Conservation (phyloP, 2,329 filamentous ascomycete genomes). For the Penicillium frequentans region DNA sequence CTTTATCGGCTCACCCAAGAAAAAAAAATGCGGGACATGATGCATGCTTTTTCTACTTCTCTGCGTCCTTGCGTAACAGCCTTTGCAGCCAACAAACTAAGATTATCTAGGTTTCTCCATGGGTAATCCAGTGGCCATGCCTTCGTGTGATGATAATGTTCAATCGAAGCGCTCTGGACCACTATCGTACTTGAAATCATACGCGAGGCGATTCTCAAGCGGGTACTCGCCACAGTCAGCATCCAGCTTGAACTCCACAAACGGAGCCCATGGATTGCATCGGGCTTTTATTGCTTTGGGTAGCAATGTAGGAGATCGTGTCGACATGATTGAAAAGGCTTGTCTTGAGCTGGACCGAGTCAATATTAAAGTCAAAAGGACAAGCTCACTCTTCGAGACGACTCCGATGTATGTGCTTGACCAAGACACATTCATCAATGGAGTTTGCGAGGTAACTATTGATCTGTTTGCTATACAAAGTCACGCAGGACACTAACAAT, state of each 20-base stretch:
- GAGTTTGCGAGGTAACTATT: constrained; percentile 76
- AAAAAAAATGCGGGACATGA: constrained; percentile 13
- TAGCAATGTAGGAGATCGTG: constrained; percentile 85
- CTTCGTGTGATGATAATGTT: neutral
- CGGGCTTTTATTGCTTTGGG: constrained; percentile 82
- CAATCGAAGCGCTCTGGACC: constrained; percentile 2
- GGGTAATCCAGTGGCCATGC: neutral
- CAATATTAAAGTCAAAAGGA: constrained; percentile 72
- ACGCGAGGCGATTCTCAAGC: constrained; percentile 20
- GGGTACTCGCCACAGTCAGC: constrained; percentile 9
- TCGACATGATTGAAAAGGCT: constrained; percentile 81
- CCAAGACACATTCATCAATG: constrained; percentile 87
- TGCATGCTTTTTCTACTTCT: constrained; percentile 5
- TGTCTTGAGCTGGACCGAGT: constrained; percentile 73
- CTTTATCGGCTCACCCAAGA: constrained; percentile 8
- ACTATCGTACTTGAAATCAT: constrained; percentile 8
- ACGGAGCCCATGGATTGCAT: constrained; percentile 21
- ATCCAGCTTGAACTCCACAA: constrained; percentile 11
- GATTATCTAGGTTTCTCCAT: constrained; percentile 6
- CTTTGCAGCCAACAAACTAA: constrained; percentile 7
- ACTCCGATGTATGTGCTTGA: constrained; percentile 94
- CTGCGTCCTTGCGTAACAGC: neutral
- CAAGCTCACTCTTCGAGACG: constrained; percentile 91
- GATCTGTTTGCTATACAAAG: neutral
- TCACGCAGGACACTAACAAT: constrained; percentile 1